These are phyloP conservation scores for Fusarium phyllophilum DNA, from an alignment of 2,329 filamentous ascomycete genomes.

Conservation along the genomic window DNA sequence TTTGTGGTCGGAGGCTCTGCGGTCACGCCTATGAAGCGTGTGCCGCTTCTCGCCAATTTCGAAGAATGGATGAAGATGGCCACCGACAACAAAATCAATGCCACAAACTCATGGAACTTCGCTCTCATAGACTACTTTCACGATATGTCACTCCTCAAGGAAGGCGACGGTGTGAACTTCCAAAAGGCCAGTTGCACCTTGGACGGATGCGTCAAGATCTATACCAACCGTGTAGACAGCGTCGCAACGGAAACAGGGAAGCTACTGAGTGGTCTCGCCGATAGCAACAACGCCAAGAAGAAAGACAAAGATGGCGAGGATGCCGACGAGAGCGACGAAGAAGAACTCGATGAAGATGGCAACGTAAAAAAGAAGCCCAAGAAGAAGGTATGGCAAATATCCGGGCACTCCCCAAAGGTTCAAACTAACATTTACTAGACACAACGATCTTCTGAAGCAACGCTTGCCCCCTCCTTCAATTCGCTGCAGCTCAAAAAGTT, in stretches of 20 bases:
- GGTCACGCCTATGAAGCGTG: conserved; percentile 94
- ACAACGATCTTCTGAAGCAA: conserved; percentile 89
- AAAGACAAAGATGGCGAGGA: conserved; percentile 72
- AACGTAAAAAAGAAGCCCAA: conserved; percentile 70
- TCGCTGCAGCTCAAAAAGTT: conserved; percentile 96
- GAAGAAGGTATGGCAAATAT: conserved; percentile 71
- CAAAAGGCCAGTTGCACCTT: conserved; percentile 98
- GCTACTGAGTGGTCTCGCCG: conserved; percentile 89
- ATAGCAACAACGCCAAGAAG: conserved; percentile 82
- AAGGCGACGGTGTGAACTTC: conserved; percentile 97
- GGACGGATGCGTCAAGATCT: conserved; percentile 98
- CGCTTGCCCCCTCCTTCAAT: conserved; percentile 86
- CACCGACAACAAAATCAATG: conserved; percentile 99
- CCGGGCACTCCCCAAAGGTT: not conserved
- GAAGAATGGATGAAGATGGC: conserved; percentile 99
- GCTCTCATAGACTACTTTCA: conserved; percentile 99
- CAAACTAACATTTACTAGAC: conserved; percentile 52
- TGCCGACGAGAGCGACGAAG: conserved; percentile 74
- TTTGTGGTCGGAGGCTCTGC: conserved; percentile 76
- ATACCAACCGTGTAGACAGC: conserved; percentile 97
- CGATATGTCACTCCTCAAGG: conserved; percentile 96
- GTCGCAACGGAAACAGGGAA: conserved; percentile 98
- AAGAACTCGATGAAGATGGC: conserved; percentile 72
- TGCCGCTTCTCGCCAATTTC: conserved; percentile 96
- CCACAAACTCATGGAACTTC: conserved; percentile 98